phyloP scores from a whole-genome alignment of 2,329 filamentous ascomycete genomes.

The Chrysosphaeria jannelii region DNA sequence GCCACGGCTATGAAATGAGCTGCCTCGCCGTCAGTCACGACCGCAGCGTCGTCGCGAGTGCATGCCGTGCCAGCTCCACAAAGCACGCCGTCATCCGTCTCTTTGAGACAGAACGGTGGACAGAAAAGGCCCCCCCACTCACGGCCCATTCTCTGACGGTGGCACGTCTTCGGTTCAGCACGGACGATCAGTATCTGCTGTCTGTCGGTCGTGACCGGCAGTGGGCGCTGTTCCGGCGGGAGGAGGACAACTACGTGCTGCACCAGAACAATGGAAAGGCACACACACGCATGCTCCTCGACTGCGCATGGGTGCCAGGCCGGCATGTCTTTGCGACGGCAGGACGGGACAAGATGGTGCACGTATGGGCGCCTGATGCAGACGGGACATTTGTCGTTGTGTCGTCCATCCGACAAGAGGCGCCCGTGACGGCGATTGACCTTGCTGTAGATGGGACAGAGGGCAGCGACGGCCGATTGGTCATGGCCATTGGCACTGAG shows the following conservation, averaged over 20 bases:
- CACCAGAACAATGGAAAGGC: conserved; percentile 47
- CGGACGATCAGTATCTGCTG: conserved; percentile 34
- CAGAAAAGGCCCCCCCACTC: conserved; percentile 57
- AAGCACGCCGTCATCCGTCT: conserved; percentile 86
- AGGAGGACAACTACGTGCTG: conserved; percentile 19
- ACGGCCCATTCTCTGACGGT: conserved; percentile 69
- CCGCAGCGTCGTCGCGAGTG: conserved; percentile 52
- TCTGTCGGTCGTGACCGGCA: conserved; percentile 79
- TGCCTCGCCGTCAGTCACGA: conserved; percentile 53
- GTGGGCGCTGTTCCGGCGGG: conserved; percentile 52
- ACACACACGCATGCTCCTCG: conserved; percentile 76
- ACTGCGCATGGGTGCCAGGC: conserved; percentile 51
- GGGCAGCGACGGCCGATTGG: too few species aligned
- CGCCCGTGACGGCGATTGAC: conserved; percentile 40
- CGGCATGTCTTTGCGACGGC: conserved; percentile 46
- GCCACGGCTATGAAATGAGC: conserved; percentile 90
- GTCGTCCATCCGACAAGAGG: conserved; percentile 20
- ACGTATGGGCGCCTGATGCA: conserved; percentile 26
- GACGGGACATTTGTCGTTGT: conserved; percentile 17
- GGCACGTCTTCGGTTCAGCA: conserved; percentile 51
- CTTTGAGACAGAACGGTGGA: conserved; percentile 68
- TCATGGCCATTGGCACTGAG: conserved; percentile 28
- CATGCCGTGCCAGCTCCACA: conserved; percentile 71
- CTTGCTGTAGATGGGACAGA: conserved; percentile 6
- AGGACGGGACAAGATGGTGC: conserved; percentile 62